These are phyloP conservation scores for Leucocoprinus birnbaumii DNA, from an alignment of 768 basidiomycete genomes.

Conservation along the genomic window DNA sequence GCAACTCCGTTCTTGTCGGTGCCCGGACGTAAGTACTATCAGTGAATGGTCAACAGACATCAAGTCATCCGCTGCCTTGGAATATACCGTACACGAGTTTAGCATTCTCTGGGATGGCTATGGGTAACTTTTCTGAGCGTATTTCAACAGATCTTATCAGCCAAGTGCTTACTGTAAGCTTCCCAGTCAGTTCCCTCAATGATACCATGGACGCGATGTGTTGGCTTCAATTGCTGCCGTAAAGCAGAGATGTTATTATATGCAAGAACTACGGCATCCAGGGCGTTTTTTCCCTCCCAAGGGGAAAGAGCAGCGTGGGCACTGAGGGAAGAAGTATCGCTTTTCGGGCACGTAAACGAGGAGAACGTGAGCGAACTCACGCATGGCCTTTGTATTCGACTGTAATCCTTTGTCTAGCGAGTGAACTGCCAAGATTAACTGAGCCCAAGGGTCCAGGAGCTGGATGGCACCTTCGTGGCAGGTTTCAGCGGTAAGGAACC, in stretches of 20 bases:
- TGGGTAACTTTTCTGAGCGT: background rate
- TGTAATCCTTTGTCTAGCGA: constrained; percentile 61
- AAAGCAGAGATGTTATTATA: constrained; percentile 78
- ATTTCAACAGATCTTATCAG: no score
- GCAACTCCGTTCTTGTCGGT: constrained; percentile 55
- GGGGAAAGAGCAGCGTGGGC: background rate
- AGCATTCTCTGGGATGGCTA: constrained; percentile 84
- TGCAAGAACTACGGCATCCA: constrained; percentile 85
- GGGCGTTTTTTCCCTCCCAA: constrained; percentile 79
- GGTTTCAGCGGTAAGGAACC: background rate
- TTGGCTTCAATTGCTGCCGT: constrained; percentile 85
- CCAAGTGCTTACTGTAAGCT: constrained; percentile 54
- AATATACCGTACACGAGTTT: constrained; percentile 63
- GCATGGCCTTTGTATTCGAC: constrained; percentile 75
- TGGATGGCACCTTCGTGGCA: constrained; percentile 68
- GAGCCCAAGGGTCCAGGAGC: constrained; percentile 50
- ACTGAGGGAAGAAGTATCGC: constrained; percentile 2
- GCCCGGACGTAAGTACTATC: no score
- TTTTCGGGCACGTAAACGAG: no score
- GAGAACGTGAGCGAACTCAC: no score
- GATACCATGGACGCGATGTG: constrained; percentile 76
- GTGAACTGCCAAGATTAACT: constrained; percentile 48
- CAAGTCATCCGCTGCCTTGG: no score
- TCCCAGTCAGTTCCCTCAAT: constrained; percentile 67
- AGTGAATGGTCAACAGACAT: no score